A percentile compares a stretch with the other conserved stretches of the same genome.
Evolutionary conservation across 345 rosid genomes (phyloP).

Genomic region (Corchorus olitorius): DNA sequence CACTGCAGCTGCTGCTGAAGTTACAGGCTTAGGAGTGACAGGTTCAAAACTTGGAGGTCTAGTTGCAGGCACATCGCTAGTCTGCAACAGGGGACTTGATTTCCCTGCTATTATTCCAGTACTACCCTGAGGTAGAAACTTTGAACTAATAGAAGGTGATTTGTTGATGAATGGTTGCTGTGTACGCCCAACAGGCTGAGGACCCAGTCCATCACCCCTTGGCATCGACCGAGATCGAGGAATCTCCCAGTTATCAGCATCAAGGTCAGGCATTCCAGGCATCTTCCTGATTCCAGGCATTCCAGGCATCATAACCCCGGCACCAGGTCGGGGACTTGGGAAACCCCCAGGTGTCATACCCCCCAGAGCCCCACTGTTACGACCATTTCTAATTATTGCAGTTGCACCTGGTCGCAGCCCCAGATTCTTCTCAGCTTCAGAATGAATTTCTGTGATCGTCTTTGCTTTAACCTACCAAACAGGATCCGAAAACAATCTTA

Average conservation of each 20-base stretch:
- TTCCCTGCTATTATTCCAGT: conserved; percentile 33
- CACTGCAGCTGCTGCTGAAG: conserved; percentile 28
- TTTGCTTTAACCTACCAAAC: conserved; percentile 76
- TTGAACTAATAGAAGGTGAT: conserved; percentile 39
- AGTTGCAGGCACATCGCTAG: conserved; percentile 30
- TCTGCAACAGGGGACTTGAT: conserved; percentile 44
- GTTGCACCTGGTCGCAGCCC: conserved; percentile 90
- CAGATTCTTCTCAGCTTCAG: conserved; percentile 88
- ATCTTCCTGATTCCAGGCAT: conserved; percentile 70
- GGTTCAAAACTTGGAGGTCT: conserved; percentile 31
- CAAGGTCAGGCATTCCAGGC: conserved; percentile 71
- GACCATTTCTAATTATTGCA: conserved; percentile 64
- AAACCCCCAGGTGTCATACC: conserved; percentile 40
- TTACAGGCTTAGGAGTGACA: conserved; percentile 21
- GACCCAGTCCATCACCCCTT: conserved; percentile 44
- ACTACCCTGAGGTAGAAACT: conserved; percentile 38
- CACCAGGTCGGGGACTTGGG: conserved; percentile 51
- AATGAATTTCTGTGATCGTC: conserved; percentile 83
- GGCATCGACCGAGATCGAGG: conserved; percentile 56
- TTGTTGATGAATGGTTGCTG: conserved; percentile 38
- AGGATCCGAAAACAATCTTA: conserved; percentile 3
- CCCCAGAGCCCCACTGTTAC: conserved; percentile 39
- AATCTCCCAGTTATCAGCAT: conserved; percentile 63
- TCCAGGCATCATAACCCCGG: conserved; percentile 81
- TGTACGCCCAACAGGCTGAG: conserved; percentile 39